phyloP scores from a whole-genome alignment of 2,329 filamentous ascomycete species.

The Botrytis squamosa region DNA sequence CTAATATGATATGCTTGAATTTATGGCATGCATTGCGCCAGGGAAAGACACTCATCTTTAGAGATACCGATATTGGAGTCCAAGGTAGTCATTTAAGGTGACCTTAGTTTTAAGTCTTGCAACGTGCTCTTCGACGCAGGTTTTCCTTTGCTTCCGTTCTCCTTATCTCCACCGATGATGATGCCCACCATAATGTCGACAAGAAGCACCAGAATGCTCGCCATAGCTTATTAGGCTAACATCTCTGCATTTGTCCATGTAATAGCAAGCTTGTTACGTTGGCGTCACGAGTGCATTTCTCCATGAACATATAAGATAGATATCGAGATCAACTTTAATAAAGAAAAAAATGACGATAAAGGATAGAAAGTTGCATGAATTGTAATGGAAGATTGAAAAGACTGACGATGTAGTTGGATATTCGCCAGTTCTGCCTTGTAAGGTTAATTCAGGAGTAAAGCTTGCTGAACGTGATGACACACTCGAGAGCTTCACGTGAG shows the following conservation, averaged over 20 bases:
- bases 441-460: not conserved
- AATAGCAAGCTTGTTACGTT: not conserved
- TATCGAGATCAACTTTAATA: not conserved
- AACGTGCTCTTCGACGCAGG: not conserved
- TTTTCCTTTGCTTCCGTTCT: not conserved
- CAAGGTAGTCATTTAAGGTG: no score
- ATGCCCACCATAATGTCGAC: not conserved
- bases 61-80: no score
- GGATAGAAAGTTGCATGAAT: rapidly evolving
- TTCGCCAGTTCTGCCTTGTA: not conserved
- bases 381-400: not conserved
- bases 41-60: no score
- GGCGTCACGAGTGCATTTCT: not conserved
- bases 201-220: not conserved
- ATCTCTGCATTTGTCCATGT: not conserved
- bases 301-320: not conserved
- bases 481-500: not conserved
- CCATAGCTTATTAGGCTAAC: no score
- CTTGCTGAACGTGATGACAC: not conserved
- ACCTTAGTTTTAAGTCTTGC: no score
- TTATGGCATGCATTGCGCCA: no score
- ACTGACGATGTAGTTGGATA: not conserved
- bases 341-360: not conserved
- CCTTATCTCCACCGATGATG: not conserved
- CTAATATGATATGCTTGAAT: no score